A percentile compares a stretch with the other conserved stretches of the same genome.
Conservation (phyloP, 441 rosid species). For the Pelargonium myrrhifolium region DNA sequence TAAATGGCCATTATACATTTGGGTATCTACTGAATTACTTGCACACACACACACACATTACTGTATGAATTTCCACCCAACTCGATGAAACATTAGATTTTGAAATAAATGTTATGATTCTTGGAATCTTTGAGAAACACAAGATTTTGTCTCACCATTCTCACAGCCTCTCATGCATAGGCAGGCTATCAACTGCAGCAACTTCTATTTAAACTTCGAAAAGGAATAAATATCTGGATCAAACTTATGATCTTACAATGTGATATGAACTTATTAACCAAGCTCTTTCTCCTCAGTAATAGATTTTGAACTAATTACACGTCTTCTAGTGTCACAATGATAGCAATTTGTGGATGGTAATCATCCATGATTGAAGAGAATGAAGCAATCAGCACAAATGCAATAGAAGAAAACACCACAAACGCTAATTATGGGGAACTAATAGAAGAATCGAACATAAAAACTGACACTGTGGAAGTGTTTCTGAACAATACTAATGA, state of each 20-base stretch:
- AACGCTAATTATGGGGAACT: neutral
- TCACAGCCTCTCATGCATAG: neutral
- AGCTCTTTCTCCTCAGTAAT: neutral
- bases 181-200: neutral
- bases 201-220: neutral
- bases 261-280: neutral
- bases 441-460: neutral
- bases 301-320: neutral
- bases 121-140: neutral
- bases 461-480: neutral
- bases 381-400: neutral
- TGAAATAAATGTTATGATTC: neutral
- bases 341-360: neutral
- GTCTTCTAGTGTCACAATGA: neutral
- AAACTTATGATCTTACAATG: neutral
- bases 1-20: neutral
- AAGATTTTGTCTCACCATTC: neutral
- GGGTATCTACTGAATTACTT: neutral
- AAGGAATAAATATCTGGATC: neutral
- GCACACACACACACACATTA: neutral
- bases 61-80: neutral
- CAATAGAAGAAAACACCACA: neutral
- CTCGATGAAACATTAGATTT: too few species aligned
- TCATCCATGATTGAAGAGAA: neutral
- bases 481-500: neutral